A percentile compares a stretch with the other conserved stretches of the same genome.
Conservation (phyloP, 805 yeast genomes). For the Suhomyces kilbournensis region DNA sequence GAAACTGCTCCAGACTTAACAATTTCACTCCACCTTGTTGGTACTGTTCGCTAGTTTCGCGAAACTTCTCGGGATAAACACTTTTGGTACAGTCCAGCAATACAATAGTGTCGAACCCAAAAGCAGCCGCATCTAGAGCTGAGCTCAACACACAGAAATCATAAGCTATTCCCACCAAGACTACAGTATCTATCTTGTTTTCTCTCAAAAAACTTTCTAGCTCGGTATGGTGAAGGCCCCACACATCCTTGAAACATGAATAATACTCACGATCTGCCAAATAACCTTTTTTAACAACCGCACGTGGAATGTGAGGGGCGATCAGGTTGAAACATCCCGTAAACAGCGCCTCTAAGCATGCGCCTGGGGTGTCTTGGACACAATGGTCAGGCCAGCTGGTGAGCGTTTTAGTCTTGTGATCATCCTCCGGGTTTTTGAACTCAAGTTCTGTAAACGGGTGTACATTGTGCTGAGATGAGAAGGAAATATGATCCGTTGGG, state of each 20-base stretch:
- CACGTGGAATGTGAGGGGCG: constrained; percentile 27
- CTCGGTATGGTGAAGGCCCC: constrained; percentile 72
- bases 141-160: constrained; percentile 84
- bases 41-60: constrained; percentile 34
- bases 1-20: neutral
- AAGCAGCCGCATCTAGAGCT: constrained; percentile 60
- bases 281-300: constrained; percentile 66
- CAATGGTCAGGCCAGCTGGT: constrained; percentile 92
- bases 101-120: constrained; percentile 65
- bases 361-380: constrained; percentile 67
- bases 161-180: constrained; percentile 77
- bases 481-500: constrained; percentile 73
- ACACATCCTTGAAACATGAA: constrained; percentile 80
- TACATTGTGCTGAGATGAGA: constrained; percentile 63
- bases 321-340: constrained; percentile 30
- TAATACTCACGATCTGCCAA: constrained; percentile 76
- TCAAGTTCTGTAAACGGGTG: constrained; percentile 50
- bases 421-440: constrained; percentile 49
- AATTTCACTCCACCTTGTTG: constrained; percentile 31
- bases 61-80: constrained; percentile 45
- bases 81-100: constrained; percentile 54
- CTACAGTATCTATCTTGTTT: constrained; percentile 55
- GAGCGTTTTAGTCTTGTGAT: constrained; percentile 31
- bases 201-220: constrained; percentile 47
- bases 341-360: constrained; percentile 56